These are phyloP conservation scores for Lactuca saligna DNA, from an alignment of 129 eudicot genomes.

Conservation along the genomic window DNA sequence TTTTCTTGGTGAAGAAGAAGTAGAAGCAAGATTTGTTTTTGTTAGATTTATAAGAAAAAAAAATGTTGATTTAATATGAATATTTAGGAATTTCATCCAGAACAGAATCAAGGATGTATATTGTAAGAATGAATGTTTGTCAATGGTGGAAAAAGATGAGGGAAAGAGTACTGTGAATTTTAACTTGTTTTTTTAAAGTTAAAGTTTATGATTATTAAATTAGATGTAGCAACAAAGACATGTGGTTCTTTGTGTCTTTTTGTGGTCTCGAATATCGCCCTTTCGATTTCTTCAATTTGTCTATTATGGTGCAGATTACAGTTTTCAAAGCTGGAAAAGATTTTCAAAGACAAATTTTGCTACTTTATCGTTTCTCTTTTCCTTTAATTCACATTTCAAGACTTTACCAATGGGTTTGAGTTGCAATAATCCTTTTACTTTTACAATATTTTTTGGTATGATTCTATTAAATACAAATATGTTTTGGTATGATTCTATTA, in stretches of 20 bases:
- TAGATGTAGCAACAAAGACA: constrained; percentile 26
- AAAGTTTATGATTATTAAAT: constrained; percentile 8
- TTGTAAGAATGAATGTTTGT: constrained; percentile 42
- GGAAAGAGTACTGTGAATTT: constrained; percentile 20
- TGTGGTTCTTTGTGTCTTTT: constrained; percentile 52
- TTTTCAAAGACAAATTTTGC: neutral
- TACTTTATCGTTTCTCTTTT: neutral
- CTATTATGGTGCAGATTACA: constrained; percentile 24
- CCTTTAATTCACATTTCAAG: neutral
- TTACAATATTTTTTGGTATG: neutral
- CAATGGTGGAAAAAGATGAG: constrained; percentile 38
- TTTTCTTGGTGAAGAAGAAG: neutral
- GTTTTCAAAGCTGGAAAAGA: constrained; percentile 26
- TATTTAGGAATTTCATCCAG: neutral
- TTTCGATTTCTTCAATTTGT: constrained; percentile 37
- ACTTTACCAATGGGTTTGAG: neutral
- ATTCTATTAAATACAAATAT: neutral
- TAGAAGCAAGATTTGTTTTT: constrained; percentile 11
- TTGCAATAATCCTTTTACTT: neutral
- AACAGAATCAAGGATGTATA: neutral
- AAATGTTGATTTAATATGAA: neutral
- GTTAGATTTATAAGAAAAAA: constrained; percentile 13
- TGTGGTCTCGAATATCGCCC: constrained; percentile 31
- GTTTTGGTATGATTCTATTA: neutral
- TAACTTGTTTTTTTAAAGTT: constrained; percentile 22